Percentiles rank a stretch among this genome's conserved stretches.
Evolutionary conservation across 371 early-diverging fungal species (phyloP).

Genomic region (Coemansia sp.): DNA sequence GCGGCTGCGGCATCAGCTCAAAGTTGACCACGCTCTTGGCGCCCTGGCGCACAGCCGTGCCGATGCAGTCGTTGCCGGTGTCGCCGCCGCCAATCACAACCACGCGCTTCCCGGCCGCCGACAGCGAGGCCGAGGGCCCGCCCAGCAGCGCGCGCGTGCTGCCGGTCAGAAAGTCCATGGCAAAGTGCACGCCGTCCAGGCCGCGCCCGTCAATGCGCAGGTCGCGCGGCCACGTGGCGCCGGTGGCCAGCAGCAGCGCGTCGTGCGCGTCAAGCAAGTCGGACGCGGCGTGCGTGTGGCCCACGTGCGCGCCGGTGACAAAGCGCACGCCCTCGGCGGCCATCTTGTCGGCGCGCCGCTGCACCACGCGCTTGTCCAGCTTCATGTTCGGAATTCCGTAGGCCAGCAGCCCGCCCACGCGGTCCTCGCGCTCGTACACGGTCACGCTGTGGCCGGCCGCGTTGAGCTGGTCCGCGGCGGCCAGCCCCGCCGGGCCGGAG

Average conservation of each 20-base stretch:
- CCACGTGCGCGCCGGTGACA: slow-evolving; percentile 82
- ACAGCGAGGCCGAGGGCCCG: slow-evolving; percentile 54
- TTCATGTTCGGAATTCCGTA: slow-evolving; percentile 99
- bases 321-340: slow-evolving; percentile 89
- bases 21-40: slow-evolving; percentile 92
- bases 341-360: slow-evolving; percentile 89
- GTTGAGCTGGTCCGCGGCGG: slow-evolving; percentile 97
- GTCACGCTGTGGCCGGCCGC: slow-evolving; percentile 92
- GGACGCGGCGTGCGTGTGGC: slow-evolving; percentile 72
- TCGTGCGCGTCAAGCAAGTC: slow-evolving; percentile 69
- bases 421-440: slow-evolving; percentile 95
- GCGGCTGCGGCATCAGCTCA: slow-evolving; percentile 92
- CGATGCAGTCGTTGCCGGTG: slow-evolving; percentile 96
- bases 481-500: slow-evolving; percentile 93
- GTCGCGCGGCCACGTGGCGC: slow-evolving; percentile 97
- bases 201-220: slow-evolving; percentile 84
- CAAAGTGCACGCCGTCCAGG: slow-evolving; percentile 91
- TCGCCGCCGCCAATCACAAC: slow-evolving; percentile 98
- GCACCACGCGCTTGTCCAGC: slow-evolving; percentile 92
- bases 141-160: slow-evolving; percentile 87
- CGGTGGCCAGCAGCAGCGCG: slow-evolving; percentile 86
- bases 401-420: slow-evolving; percentile 93
- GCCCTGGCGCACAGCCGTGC: slow-evolving; percentile 90
- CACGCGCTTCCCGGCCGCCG: slow-evolving; percentile 89
- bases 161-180: slow-evolving; percentile 93